Evolutionary conservation across 345 rosid species (phyloP).

Genomic region (Sisymbrium altissimum): DNA sequence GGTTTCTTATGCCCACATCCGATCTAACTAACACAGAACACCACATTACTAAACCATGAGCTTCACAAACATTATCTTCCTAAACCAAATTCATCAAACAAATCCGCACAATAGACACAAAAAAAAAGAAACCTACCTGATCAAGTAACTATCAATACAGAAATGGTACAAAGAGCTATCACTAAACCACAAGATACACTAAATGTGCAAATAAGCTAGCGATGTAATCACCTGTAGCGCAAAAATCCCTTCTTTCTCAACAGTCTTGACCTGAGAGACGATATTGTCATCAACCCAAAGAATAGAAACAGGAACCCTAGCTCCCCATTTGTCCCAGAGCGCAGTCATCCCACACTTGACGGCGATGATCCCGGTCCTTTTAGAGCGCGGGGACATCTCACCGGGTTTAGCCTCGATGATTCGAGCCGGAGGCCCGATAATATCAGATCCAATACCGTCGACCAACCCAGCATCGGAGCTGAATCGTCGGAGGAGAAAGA

Average conservation of each 20-base stretch:
- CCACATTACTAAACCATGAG: slow-evolving; percentile 27
- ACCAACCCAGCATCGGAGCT: slow-evolving; percentile 38
- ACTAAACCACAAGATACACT: slow-evolving; percentile 5
- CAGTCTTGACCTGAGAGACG: slow-evolving; percentile 89
- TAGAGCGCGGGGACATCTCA: slow-evolving; percentile 59
- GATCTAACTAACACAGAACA: slow-evolving; percentile 66
- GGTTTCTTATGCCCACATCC: slow-evolving; percentile 95
- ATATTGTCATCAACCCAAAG: slow-evolving; percentile 91
- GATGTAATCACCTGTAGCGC: slow-evolving; percentile 63
- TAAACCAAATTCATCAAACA: background rate
- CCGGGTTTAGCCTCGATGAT: slow-evolving; percentile 58
- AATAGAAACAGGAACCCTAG: slow-evolving; percentile 67
- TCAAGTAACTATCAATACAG: background rate
- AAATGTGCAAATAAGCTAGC: background rate
- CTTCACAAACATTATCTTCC: background rate
- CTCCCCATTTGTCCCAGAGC: slow-evolving; percentile 96
- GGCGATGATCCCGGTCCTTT: slow-evolving; percentile 82
- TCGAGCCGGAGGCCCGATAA: slow-evolving; percentile 33
- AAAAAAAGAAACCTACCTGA: background rate
- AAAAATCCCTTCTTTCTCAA: slow-evolving; percentile 85
- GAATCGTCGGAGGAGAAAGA: slow-evolving; percentile 38
- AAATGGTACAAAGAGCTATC: background rate
- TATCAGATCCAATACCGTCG: slow-evolving; percentile 35
- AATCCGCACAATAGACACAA: background rate
- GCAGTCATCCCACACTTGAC: slow-evolving; percentile 93